These are phyloP conservation scores for Pestalotiopsis sp. DNA, from an alignment of 2,329 filamentous ascomycete species.

Conservation along the genomic window DNA sequence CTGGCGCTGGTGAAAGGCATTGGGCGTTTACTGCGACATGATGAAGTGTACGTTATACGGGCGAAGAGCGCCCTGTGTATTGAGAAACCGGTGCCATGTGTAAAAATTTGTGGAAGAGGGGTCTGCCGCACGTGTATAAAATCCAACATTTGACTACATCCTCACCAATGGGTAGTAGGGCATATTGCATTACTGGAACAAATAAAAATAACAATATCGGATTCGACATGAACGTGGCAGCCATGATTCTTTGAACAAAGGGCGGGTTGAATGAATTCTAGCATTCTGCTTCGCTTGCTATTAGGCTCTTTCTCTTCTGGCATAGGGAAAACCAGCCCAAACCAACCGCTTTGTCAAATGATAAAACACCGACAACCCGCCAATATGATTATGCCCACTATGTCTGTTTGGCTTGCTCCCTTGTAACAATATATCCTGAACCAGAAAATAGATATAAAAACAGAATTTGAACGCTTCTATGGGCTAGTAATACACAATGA, in stretches of 20 bases:
- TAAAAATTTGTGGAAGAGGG: background rate
- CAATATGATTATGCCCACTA: background rate
- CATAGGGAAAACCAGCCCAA: background rate
- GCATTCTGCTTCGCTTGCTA: conserved; percentile 3
- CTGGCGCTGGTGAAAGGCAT: background rate
- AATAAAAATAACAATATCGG: too few relatives aligned
- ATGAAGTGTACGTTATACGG: background rate
- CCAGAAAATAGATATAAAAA: conserved; percentile 13
- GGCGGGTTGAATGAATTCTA: background rate
- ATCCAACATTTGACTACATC: background rate
- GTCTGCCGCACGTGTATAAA: background rate
- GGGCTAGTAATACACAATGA: conserved; percentile 7
- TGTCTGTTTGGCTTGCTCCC: conserved; percentile 6
- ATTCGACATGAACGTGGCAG: background rate
- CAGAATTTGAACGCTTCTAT: conserved; percentile 9
- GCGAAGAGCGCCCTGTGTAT: background rate
- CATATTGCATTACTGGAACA: background rate
- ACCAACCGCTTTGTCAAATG: background rate
- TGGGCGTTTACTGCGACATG: background rate
- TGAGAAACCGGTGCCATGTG: background rate
- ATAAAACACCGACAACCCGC: background rate
- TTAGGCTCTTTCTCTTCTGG: background rate
- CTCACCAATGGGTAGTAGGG: background rate
- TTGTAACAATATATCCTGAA: conserved; percentile 10
- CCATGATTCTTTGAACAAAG: background rate